Evolutionary conservation across 129 eudicot species (phyloP).

Genomic region (Oenanthe sinensis): DNA sequence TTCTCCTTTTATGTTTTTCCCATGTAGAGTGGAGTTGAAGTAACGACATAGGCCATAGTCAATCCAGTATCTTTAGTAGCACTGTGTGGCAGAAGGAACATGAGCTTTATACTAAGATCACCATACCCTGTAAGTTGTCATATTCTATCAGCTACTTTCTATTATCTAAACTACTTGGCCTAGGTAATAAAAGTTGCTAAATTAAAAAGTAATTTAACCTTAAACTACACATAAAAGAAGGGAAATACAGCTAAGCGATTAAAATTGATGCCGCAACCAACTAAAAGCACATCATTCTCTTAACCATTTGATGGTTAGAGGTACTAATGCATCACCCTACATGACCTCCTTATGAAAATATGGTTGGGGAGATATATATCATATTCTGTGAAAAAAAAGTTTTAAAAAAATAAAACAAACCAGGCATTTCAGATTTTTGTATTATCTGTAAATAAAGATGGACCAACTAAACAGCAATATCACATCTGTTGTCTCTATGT

Average conservation of each 20-base stretch:
- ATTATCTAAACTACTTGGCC: not conserved
- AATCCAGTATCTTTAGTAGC: not conserved
- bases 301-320: not conserved
- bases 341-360: not conserved
- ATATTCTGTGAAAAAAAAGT: not conserved
- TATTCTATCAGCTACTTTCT: not conserved
- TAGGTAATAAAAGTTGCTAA: not conserved
- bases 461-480: not conserved
- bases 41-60: not conserved
- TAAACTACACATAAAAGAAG: not conserved
- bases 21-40: conserved; percentile 7
- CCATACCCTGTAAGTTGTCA: not conserved
- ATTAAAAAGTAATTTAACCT: not conserved
- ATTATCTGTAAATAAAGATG: not conserved
- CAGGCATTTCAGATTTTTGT: not conserved
- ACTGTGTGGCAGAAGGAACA: not conserved
- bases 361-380: not conserved
- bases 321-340: not conserved
- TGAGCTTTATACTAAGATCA: not conserved
- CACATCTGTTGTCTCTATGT: not conserved
- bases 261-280: conserved; percentile 1
- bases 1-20: not conserved
- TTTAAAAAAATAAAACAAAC: not conserved
- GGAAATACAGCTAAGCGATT: not conserved
- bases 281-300: not conserved